Percentiles rank a stretch among this genome's conserved stretches.
phyloP scores from a whole-genome alignment of 1,284 basidiomycete genomes.

The Boletus mariae region DNA sequence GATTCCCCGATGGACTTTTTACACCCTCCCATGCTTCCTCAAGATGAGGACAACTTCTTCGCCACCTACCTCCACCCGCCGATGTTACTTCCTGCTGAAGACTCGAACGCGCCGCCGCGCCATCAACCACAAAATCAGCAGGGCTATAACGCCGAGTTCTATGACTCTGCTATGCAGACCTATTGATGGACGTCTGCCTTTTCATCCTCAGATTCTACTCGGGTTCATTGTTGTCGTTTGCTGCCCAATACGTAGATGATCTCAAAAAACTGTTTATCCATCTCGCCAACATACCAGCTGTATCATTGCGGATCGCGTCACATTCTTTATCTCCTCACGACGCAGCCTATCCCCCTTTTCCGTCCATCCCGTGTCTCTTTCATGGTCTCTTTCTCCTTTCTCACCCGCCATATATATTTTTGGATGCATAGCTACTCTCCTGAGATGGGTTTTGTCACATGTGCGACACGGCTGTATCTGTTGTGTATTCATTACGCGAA shows the following conservation, averaged over 20 bases:
- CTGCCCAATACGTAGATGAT: constrained; percentile 18
- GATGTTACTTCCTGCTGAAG: constrained; percentile 44
- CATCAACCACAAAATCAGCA: constrained; percentile 39
- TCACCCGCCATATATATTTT: constrained; percentile 32
- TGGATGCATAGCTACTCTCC: constrained; percentile 22
- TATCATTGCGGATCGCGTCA: constrained; percentile 18
- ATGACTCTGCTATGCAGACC: constrained; percentile 30
- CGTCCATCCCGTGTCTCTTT: background rate
- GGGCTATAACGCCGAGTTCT: constrained; percentile 23
- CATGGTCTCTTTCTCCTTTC: constrained; percentile 13
- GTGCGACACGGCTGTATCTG: constrained; percentile 25
- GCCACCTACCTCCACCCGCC: constrained; percentile 57
- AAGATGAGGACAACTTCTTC: constrained; percentile 52
- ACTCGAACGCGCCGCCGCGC: constrained; percentile 31
- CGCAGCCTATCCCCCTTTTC: background rate
- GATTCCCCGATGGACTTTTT: constrained; percentile 50
- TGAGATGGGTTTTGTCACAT: constrained; percentile 7
- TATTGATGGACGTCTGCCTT: constrained; percentile 18
- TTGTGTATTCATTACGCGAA: constrained; percentile 35
- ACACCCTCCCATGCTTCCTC: constrained; percentile 47
- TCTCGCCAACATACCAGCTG: constrained; percentile 5
- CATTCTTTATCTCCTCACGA: constrained; percentile 8
- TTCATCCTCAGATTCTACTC: constrained; percentile 10
- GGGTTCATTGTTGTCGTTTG: background rate
- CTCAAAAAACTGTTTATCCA: constrained; percentile 6